Conservation (phyloP, 2,329 filamentous ascomycete genomes). For the Alternaria brassicae region DNA sequence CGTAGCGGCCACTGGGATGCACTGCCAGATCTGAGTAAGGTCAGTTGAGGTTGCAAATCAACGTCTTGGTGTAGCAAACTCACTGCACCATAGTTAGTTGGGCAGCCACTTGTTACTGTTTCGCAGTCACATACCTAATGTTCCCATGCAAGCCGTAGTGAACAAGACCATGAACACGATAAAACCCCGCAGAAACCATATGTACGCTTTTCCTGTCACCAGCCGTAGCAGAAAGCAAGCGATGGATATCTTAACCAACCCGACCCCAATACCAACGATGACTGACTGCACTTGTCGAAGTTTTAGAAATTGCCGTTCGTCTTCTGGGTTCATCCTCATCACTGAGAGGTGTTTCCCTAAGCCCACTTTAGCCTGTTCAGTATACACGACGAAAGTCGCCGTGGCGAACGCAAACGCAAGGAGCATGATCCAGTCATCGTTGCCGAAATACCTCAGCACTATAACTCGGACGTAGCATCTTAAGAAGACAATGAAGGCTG, state of each 20-base stretch:
- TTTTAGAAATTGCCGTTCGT: constrained; percentile 50
- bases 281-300: constrained; percentile 56
- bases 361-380: constrained; percentile 55
- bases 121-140: background rate
- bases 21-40: constrained; percentile 57
- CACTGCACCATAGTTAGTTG: background rate
- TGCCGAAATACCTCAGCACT: constrained; percentile 58
- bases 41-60: constrained; percentile 47
- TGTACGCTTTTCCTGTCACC: constrained; percentile 42
- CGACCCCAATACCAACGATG: constrained; percentile 55
- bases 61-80: constrained; percentile 18
- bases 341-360: constrained; percentile 57
- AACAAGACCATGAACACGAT: constrained; percentile 4
- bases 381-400: constrained; percentile 38
- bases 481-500: constrained; percentile 50
- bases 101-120: background rate
- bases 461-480: constrained; percentile 57
- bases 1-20: constrained; percentile 54
- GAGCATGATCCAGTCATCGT: constrained; percentile 59
- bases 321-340: constrained; percentile 38
- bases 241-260: constrained; percentile 59
- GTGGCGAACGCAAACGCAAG: constrained; percentile 38
- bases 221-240: constrained; percentile 57
- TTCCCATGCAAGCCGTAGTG: background rate
- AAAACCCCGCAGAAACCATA: constrained; percentile 45